A percentile compares a stretch with the other conserved stretches of the same genome.
phyloP scores from a whole-genome alignment of 73 alveolate genomes.

The Uronychia binucleata region DNA sequence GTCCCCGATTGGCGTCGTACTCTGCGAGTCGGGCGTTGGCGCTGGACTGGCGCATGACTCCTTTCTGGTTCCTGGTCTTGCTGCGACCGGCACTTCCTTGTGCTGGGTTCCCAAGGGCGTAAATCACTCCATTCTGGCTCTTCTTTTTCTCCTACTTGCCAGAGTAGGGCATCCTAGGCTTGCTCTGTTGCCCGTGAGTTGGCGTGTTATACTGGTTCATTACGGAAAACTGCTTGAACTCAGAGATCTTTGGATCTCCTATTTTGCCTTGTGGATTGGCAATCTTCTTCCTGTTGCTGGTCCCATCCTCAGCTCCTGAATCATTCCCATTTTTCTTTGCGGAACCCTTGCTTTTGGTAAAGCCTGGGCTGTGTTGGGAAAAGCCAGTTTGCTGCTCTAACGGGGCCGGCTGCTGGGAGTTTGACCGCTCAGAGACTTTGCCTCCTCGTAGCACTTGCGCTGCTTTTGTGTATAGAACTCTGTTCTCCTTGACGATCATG shows the following conservation, averaged over 20 bases:
- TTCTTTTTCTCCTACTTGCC: too few relatives aligned
- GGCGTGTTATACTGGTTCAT: neutral
- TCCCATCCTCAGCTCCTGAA: neutral
- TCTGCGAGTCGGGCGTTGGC: neutral
- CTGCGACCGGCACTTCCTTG: neutral
- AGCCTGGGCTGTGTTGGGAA: neutral
- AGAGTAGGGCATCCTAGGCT: too few relatives aligned
- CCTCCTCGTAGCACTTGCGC: conserved; percentile 30
- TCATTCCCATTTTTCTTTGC: neutral
- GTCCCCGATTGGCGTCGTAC: neutral
- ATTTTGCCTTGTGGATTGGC: neutral
- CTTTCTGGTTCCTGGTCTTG: neutral
- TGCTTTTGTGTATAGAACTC: conserved; percentile 31
- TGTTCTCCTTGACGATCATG: conserved; percentile 47
- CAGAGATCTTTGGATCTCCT: neutral
- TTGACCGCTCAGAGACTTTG: conserved; percentile 10
- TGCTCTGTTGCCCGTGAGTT: neutral
- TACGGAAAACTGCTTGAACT: neutral
- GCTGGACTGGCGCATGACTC: neutral
- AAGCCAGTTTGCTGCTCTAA: neutral
- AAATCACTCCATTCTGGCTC: too few relatives aligned
- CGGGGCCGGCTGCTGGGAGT: conserved; percentile 8
- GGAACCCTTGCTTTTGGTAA: neutral
- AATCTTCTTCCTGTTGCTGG: neutral
- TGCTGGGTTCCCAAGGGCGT: too few relatives aligned